Base-by-base conservation (phyloP, 2,329 filamentous ascomycete species). In the Fusarium sp. region DNA sequence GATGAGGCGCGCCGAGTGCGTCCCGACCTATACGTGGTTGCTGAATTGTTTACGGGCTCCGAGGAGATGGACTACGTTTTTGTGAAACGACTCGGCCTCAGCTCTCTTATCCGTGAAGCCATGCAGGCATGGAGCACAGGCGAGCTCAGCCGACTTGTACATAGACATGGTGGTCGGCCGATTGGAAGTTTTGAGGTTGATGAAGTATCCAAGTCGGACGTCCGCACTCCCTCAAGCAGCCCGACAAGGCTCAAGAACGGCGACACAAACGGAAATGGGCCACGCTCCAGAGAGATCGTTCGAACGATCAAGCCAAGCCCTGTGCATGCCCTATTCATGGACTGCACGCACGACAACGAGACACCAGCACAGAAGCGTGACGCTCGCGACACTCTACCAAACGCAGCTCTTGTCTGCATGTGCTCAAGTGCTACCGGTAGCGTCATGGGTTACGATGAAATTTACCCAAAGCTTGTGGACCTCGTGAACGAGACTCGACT, bases 271-370 rank as follows among this genome's bases (percentile, higher is more conserved):
- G 78, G 78, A 15, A 75, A 79, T 8, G 76, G 72, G 36, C 75
- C 76, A 17, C 77, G 80, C 26, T 81, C 83, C 33, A 83, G 84
- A 36, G 91, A 95, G 73, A 87, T 92, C 19, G 86, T 97, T 70
- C 92, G 91, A 69, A 91, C 87, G 65, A 94, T 99, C 79, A 93
- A 93, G 70, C 91, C 92, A n/a, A 92, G 90, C 5, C 93, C 94
- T 6, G 92, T 98, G 0, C 94, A 97, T 70, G 96, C 95, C 1
- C 84, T 99, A 1, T 98, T 99, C 80, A 98, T 98, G 94, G 97
- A 99, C 78, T 99, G 97, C 80, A 99, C 97, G 0, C 96, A 99
- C 79, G 96, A 99, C 81, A 99, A 99, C 74, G 95, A 99, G 81
- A 92, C 94, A 3, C 96, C 96, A 1, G 93, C 95, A 1, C 95